Evolutionary conservation across 805 yeast genomes (phyloP).

Genomic region (Zygoascus ofunaensis): DNA sequence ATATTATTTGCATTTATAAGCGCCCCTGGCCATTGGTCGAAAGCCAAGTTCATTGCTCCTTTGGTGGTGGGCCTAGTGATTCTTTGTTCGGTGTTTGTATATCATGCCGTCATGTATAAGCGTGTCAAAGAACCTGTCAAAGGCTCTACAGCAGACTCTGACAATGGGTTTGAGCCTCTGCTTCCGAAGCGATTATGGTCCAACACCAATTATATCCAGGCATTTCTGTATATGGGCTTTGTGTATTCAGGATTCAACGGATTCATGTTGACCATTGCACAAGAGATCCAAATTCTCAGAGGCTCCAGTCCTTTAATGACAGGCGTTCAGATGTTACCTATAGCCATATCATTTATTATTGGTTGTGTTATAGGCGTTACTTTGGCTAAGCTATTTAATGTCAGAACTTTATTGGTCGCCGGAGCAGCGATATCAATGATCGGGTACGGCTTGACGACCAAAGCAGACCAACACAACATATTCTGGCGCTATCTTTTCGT

Average conservation of each 20-base stretch:
- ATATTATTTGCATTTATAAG: conserved; percentile 38
- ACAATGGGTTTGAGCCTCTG: conserved; percentile 17
- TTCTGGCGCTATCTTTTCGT: conserved; percentile 29
- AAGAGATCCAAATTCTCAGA: conserved; percentile 25
- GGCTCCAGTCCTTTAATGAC: conserved; percentile 29
- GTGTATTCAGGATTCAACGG: conserved; percentile 20
- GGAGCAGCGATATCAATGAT: conserved; percentile 15
- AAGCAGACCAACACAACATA: conserved; percentile 15
- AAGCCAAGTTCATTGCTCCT: conserved; percentile 35
- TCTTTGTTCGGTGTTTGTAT: conserved; percentile 25
- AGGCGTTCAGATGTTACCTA: conserved; percentile 31
- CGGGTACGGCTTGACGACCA: conserved; percentile 23
- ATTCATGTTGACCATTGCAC: conserved; percentile 18
- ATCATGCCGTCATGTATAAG: conserved; percentile 12
- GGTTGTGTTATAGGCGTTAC: conserved; percentile 25
- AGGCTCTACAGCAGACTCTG: background rate
- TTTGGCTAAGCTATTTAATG: conserved; percentile 10
- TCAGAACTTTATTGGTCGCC: background rate
- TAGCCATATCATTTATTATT: conserved; percentile 26
- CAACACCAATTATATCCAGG: conserved; percentile 22
- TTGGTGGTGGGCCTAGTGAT: conserved; percentile 32
- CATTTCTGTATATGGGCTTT: conserved; percentile 19
- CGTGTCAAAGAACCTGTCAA: background rate
- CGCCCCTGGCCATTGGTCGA: conserved; percentile 37
- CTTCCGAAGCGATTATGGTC: conserved; percentile 25